phyloP scores from a whole-genome alignment of 2,329 filamentous ascomycete genomes.

The Aspergillus fumigatus region DNA sequence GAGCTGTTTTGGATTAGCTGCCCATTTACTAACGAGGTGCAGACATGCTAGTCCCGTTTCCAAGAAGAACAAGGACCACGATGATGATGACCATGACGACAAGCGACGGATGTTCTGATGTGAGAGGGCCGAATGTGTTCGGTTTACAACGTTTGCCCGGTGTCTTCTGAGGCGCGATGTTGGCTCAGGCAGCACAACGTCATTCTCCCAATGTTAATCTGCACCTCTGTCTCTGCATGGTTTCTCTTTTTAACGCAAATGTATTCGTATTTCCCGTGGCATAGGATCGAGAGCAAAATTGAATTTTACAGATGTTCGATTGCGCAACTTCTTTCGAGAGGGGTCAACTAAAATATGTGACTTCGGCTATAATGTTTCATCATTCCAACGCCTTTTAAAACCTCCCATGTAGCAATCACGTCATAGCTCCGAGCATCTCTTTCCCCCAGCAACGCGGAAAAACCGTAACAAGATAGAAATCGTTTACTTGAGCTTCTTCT shows the following conservation, averaged over 20 bases:
- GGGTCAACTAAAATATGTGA: constrained; percentile 34
- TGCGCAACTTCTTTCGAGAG: constrained; percentile 31
- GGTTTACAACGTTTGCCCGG: background rate
- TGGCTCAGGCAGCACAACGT: constrained; percentile 19
- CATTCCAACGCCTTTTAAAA: constrained; percentile 37
- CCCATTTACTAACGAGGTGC: constrained; percentile 12
- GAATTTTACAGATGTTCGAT: constrained; percentile 37
- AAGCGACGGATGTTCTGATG: constrained; percentile 28
- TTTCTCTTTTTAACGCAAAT: background rate
- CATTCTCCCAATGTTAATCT: background rate
- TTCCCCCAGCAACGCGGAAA: constrained; percentile 40
- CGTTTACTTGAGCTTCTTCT: constrained; percentile 98
- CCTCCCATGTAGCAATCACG: constrained; percentile 33
- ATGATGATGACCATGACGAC: constrained; percentile 26
- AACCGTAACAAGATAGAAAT: constrained; percentile 41
- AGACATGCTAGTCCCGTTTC: constrained; percentile 61
- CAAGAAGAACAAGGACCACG: constrained; percentile 37
- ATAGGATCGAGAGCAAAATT: constrained; percentile 11
- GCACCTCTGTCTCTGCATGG: background rate
- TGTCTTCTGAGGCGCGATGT: constrained; percentile 1
- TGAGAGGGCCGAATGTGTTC: constrained; percentile 6
- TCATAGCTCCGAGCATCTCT: constrained; percentile 27
- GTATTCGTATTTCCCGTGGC: constrained; percentile 10
- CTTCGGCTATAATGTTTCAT: constrained; percentile 35
- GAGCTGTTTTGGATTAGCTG: background rate